A percentile compares a stretch with the other conserved stretches of the same genome.
Evolutionary conservation across 163 green algal species (phyloP).

Genomic region (Scenedesmus sp.): DNA sequence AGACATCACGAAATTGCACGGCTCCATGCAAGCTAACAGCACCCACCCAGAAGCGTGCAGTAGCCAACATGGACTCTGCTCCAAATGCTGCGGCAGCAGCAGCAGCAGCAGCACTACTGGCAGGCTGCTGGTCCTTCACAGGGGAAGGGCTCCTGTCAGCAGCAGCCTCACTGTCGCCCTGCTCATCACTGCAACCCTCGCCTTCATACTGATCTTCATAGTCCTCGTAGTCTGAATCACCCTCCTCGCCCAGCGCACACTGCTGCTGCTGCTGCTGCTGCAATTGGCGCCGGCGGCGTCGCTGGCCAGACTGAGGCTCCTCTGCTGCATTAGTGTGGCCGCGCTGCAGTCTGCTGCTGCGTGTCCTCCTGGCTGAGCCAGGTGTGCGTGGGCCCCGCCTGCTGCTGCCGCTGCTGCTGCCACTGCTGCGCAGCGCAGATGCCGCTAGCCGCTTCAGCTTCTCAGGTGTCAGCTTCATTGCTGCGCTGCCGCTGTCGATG

Average conservation of each 20-base stretch:
- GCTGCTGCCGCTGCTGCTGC: constrained; percentile 8
- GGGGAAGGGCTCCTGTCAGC: not conserved
- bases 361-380: not conserved
- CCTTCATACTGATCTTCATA: not conserved
- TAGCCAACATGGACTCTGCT: not conserved
- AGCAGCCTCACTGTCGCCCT: not conserved
- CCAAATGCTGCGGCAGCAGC: not conserved
- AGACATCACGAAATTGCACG: not conserved
- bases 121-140: constrained; percentile 24
- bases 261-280: constrained; percentile 30
- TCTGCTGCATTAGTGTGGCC: not conserved
- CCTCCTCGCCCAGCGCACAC: not conserved
- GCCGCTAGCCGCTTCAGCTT: not conserved
- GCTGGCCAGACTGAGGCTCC: not conserved
- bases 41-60: constrained; percentile 41
- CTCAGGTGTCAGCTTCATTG: not conserved
- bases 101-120: not conserved
- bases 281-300: not conserved
- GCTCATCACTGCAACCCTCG: not conserved
- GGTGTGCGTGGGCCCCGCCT: not conserved
- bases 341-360: not conserved
- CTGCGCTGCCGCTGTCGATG: not conserved
- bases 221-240: not conserved
- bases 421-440: constrained; percentile 7
- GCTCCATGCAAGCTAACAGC: not conserved